Base-by-base conservation (phyloP, 1,284 basidiomycete genomes). In the Irpex sp. region DNA sequence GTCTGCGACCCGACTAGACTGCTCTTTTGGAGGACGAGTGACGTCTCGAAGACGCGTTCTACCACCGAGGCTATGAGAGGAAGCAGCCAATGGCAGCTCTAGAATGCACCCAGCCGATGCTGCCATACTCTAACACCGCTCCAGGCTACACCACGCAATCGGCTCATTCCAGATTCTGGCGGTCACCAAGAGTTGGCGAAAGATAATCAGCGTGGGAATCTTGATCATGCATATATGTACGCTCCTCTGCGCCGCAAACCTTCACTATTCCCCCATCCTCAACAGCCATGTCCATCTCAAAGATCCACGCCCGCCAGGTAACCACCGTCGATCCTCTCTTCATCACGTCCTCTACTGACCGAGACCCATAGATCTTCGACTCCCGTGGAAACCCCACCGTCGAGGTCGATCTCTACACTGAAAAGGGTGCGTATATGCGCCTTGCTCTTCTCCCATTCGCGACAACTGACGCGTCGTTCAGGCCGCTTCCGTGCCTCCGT, bases 321-420 rank as follows among this genome's bases (percentile, higher is more conserved):
- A 67, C 77, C 69, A 31, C 2, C 55, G 40, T 52, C 31, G 37
- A 26, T 56, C 26, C 40, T 40, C 61, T 61, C 34, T 34, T 8
- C 9, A n/a, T n/a, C n/a, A 37, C 26, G 11, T 49, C 54, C 60
- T 17, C 13, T 58, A 19, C 57, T 57, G 19, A 64, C 64, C 69
- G 65, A 48, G 49, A 63, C 65, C 56, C 63, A n/a, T 73, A 96
- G 93, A 97, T 97, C 87, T 97, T 97, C 77, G 94, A 97, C 85
- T 97, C 94, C 75, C 92, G 94, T 76, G 94, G 94, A 70, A 95
- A 96, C 85, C 93, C 94, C 71, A 96, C 94, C 74, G 93, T 97
- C 78, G 94, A 97, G 82, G 96, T 97, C 76, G 96, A 97, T 78
- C 81, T 98, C 73, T 77, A 84, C 84, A 97, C 96, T 68, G 87